Evolutionary conservation across 192 early-diverging fungal species (phyloP).

Genomic region (Entomortierella chlamydospora): DNA sequence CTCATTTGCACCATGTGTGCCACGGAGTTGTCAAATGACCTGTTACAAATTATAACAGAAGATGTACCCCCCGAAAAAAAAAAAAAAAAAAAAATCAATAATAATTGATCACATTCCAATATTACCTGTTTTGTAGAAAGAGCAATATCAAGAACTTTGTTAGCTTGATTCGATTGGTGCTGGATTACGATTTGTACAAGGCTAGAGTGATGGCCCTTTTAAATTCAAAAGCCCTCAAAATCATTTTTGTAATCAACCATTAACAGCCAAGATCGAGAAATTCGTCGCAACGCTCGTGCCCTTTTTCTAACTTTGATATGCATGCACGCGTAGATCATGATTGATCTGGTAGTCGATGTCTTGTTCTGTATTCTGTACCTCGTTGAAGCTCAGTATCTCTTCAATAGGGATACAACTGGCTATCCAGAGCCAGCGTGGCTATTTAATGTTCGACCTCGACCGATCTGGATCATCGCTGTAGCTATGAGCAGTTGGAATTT

Average conservation of each 20-base stretch:
- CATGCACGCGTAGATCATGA: slow-evolving; percentile 56
- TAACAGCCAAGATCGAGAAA: too few relatives aligned
- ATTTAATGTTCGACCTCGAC: slow-evolving; percentile 61
- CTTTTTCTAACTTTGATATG: too few relatives aligned
- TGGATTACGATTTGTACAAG: slow-evolving; percentile 49
- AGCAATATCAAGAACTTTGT: slow-evolving; percentile 41
- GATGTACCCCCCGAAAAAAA: too few relatives aligned
- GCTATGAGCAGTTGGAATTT: slow-evolving; percentile 52
- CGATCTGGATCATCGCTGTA: slow-evolving; percentile 56
- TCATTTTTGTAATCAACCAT: slow-evolving; percentile 39
- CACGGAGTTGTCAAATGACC: too few relatives aligned
- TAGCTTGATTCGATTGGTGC: slow-evolving; percentile 31
- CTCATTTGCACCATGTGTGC: too few relatives aligned
- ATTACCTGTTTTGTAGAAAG: too few relatives aligned
- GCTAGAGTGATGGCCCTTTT: slow-evolving; percentile 33
- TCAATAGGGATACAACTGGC: slow-evolving; percentile 12
- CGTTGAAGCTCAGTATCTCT: slow-evolving; percentile 63
- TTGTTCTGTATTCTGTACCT: slow-evolving; percentile 70
- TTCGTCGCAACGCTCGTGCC: too few relatives aligned
- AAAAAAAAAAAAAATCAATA: too few relatives aligned
- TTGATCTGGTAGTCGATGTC: slow-evolving; percentile 67
- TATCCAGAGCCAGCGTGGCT: slow-evolving; percentile 61
- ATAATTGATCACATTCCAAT: too few relatives aligned
- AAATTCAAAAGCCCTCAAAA: slow-evolving; percentile 41
- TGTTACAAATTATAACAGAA: too few relatives aligned